Base-by-base conservation (phyloP, 2,329 filamentous ascomycete genomes). In the Penicillium sp. region DNA sequence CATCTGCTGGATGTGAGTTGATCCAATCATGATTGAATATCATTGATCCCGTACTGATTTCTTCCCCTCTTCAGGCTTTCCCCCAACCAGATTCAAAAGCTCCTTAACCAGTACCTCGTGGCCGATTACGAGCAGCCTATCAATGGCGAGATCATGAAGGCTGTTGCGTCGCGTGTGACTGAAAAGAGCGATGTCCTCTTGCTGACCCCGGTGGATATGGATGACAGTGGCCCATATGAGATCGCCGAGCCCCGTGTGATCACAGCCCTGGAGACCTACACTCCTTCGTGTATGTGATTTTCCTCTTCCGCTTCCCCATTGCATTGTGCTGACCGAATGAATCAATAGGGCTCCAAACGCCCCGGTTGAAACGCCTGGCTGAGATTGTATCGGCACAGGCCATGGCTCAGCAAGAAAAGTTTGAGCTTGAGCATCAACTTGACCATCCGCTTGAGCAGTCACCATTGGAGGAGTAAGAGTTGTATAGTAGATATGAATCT, bases 101-200 rank as follows among this genome's bases (percentile, higher is more conserved):
- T 98, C 22, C 75, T 98, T 51, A 98, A 98, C 69, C 92, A 98
- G 67, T 98, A 98, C 62, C 78, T 98, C 32, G 90, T 98, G 40
- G 92, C 92, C 43, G 92, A 98, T 67, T 98, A 98, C 65, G 92
- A 98, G 68, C 92, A 96, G 68, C 92, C 92, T 25, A 98, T 98
- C 67, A 96, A 98, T 58, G 92, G 90, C 61, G 92, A 98, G 65
- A 98, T 98, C 61, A 98, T 98, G 92, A 98, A 98, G 72, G 92
- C 92, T 6, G 93, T 98, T 36, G 92, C 93, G 6, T 95, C 88
- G 26, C 79, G 89, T 36, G 92, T 98, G 31, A 96, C 90, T 1
- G 92, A 98, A 71, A 98, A 98, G 80, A 93, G 88, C 56, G 92
- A 96, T 55, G 89, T 96, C 2, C 75, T 98, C 35, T 79, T 98